Evolutionary conservation across 2,329 filamentous ascomycete species (phyloP), one percentile per base, ranked within the genome.

Genomic region (Fusarium metavorans): DNA sequence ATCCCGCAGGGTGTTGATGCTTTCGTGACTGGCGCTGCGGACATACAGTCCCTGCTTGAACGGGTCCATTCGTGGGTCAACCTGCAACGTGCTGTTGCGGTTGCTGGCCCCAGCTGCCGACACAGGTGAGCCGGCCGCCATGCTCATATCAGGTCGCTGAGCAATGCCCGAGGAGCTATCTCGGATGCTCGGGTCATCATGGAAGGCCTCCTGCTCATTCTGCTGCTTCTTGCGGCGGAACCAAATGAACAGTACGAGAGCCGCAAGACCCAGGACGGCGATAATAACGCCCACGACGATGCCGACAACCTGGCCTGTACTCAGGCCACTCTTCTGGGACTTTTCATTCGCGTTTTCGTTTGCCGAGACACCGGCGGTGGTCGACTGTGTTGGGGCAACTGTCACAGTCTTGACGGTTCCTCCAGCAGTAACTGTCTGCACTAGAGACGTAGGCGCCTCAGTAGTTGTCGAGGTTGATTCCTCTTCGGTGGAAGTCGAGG

Each of bases 51-150:
- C 88, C 39, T 87, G 85, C 57, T 88, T 86, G 71, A 89, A 91
- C 1, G 90, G 90, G 76, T 92, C 88, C 84, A 92, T 88, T 52
- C 91, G 86, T 35, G 91, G 91, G 77, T 92, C 91, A 64, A 91
- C 87, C 10, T 89, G 88, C 63, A 92, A 80, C 52, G 85, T 84
- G 79, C 88, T 88, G 72, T 85, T 89, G 66, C 87, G 87, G 66
- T 88, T 87, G 45, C 86, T 84, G 8, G 83, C 83, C 5, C 78
- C 78, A 34, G 82, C 83, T 11, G 80, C 78, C 11, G 82, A 82
- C 4, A 68, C 72, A 3, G 82, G 79, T 8, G 80, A 77, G n/a
- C 78, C 81, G 35, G 76, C 79, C 3, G 74, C 74, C 30, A 76
- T 77, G 58, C 76, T 80, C 84, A 88, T 86, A 37, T 87, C 84